Base-by-base conservation (phyloP, 2,329 filamentous ascomycete genomes). In the Juglanconis sp. region DNA sequence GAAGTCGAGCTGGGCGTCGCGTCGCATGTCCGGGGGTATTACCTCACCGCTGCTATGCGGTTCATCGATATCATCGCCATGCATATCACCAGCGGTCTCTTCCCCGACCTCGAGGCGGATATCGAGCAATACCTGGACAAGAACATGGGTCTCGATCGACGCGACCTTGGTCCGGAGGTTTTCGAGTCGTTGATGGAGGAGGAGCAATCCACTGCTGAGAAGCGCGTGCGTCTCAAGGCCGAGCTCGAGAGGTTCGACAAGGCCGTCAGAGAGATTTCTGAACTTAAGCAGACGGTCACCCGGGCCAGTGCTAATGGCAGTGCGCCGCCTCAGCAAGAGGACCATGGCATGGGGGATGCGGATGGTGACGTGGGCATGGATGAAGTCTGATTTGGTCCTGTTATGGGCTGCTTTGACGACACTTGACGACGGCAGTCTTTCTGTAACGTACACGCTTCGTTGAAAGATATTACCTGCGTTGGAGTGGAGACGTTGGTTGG, bases 11-110 rank as follows among this genome's bases (percentile, higher is more conserved):
- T 92, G 0, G 76, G 81, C 8, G 83, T 89, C 0, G 82, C 89
- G 0, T 79, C 86, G 0, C 85, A 85, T 4, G 80, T 90, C 49
- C 77, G 87, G 0, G 87, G 83, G 0, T 92, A 92, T 70, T 92
- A 92, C 68, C 79, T 84, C 51, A 81, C 88, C 4, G 88, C 89
- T 0, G 82, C 85, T 0, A 74, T 79, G 38, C 81, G 88, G 1
- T 89, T 91, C 66, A 78, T 85, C 0, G 88, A 92, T 58, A 71
- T 74, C 2, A 74, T 79, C 6, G 73, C 77, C 1, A 75, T 83
- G 31, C 74, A 79, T 52, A 71, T 83, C 57, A 75, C 79, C 10
- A 79, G 78, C 9, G 77, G 79, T 4, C 75, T 82, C 68, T 74
- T 84, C 5, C 80, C 81, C 0, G 69, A 73, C 3, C 74, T 83